Conservation (phyloP, 75 land plant genomes). For the Cunninghamia lanceolata region DNA sequence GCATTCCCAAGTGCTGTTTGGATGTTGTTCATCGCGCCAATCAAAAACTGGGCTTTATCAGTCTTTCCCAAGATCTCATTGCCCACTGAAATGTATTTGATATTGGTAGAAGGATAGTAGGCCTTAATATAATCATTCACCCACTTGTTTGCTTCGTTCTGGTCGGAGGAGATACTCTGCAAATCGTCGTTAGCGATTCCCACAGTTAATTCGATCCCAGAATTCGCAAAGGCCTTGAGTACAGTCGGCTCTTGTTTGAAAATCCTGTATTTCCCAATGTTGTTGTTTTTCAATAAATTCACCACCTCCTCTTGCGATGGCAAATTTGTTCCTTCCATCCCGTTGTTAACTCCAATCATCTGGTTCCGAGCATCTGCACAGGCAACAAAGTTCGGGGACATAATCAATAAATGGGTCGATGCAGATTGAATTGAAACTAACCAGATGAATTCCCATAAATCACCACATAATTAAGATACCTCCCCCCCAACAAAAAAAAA, state of each 20-base stretch:
- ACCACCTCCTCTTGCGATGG: slow-evolving; percentile 47
- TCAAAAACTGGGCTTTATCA: not conserved
- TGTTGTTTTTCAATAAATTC: slow-evolving; percentile 19
- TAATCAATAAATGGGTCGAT: no score
- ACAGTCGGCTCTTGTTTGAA: slow-evolving; percentile 37
- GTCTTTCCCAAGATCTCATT: slow-evolving; percentile 42
- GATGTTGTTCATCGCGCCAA: slow-evolving; percentile 31
- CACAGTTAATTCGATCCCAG: slow-evolving; percentile 40
- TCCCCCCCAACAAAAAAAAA: no score
- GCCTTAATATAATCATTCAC: slow-evolving; percentile 36
- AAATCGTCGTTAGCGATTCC: slow-evolving; percentile 47
- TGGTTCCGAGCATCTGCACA: not conserved
- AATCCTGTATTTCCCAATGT: slow-evolving; percentile 35
- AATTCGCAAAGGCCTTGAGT: slow-evolving; percentile 41
- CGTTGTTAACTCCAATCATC: slow-evolving; percentile 44
- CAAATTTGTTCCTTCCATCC: slow-evolving; percentile 41
- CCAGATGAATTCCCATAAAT: no score
- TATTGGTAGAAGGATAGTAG: slow-evolving; percentile 17
- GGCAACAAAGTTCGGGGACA: no score
- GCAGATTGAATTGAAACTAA: no score
- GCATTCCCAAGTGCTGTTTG: slow-evolving; percentile 21
- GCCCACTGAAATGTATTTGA: slow-evolving; percentile 58
- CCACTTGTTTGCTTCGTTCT: slow-evolving; percentile 40
- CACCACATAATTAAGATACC: no score
- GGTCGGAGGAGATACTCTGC: slow-evolving; percentile 17